Evolutionary conservation across 192 early-diverging fungal species (phyloP), one percentile per base, ranked within the genome.

Genomic region (Coemansia sp.): DNA sequence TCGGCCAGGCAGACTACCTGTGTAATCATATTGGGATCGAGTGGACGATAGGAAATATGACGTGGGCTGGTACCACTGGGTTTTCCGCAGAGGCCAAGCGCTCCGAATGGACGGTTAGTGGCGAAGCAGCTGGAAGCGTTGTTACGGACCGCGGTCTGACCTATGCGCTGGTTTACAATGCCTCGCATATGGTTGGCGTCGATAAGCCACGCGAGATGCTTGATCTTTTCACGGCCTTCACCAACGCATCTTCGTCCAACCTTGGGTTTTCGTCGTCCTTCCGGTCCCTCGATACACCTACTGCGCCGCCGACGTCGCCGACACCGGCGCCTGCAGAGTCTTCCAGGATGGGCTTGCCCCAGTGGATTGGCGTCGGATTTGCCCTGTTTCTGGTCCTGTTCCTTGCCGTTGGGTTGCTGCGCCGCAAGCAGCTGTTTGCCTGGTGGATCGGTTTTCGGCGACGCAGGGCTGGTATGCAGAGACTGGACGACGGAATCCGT

Each of bases 161-260:
- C 0, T 86, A 83, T 39, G 84, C 86, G 16, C 53, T 81, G 2
- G 67, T 88, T 25, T 61, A 78, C 65, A 74, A 89, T 59, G 85
- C 83, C 10, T 86, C 84, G 53, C 89, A 90, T 68, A 90, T 90
- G 89, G 85, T 85, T 11, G 85, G 87, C 27, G 81, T 88, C 32
- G 89, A 90, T 57, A 59, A 74, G 48, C 87, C 87, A 6, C 63
- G 68, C 39, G 89, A 83, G 48, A 58, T 84, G n/a, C 73, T 85
- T 20, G 86, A 86, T 52, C 67, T 89, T 54, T 80, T 86, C 42
- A 83, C 86, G 8, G 65, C 78, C 3, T 83, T 85, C n/a, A 82
- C 72, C 24, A 75, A 75, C 56, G 58, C 65, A 0, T 75, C 78
- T 30, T 19, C 78, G 0, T 6, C 7, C 10, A 81, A 74, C 63